Percentiles rank a stretch among this genome's conserved stretches.
Evolutionary conservation across 2,329 filamentous ascomycete genomes (phyloP).

Genomic region (Aschersonia sp.): DNA sequence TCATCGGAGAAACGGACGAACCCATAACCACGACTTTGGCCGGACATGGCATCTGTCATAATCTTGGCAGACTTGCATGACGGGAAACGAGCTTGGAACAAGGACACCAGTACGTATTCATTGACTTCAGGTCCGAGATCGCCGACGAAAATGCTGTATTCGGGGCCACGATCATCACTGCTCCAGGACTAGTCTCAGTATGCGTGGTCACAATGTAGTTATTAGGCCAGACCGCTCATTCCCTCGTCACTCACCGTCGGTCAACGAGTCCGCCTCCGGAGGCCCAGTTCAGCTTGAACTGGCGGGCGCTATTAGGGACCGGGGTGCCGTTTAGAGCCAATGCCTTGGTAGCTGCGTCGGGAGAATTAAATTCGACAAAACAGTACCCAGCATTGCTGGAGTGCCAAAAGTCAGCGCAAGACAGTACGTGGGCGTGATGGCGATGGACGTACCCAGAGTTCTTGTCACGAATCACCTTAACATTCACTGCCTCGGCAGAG

Average conservation of each 20-base stretch:
- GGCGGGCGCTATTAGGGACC: constrained; percentile 86
- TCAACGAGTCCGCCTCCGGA: constrained; percentile 92
- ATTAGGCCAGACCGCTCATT: neutral
- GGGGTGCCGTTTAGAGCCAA: constrained; percentile 76
- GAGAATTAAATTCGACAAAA: constrained; percentile 81
- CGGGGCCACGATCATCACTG: constrained; percentile 88
- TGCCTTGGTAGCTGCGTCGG: constrained; percentile 81
- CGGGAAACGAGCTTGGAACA: constrained; percentile 92
- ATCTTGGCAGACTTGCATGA: constrained; percentile 99
- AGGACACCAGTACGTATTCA: constrained; percentile 90
- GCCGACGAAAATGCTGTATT: constrained; percentile 95
- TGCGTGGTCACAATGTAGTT: neutral
- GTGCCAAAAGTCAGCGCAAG: neutral
- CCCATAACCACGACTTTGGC: constrained; percentile 93
- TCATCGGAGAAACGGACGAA: constrained; percentile 97
- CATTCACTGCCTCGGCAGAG: constrained; percentile 87
- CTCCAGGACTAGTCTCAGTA: neutral
- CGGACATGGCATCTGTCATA: constrained; percentile 97
- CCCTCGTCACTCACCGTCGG: constrained; percentile 49
- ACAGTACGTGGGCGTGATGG: neutral
- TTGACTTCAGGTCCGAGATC: constrained; percentile 97
- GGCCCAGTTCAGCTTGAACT: constrained; percentile 99
- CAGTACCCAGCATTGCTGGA: constrained; percentile 90
- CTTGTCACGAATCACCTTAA: constrained; percentile 99
- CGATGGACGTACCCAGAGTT: constrained; percentile 70